Base-by-base conservation (phyloP, 208 protist species). In the Acanthamoeba healyi region DNA sequence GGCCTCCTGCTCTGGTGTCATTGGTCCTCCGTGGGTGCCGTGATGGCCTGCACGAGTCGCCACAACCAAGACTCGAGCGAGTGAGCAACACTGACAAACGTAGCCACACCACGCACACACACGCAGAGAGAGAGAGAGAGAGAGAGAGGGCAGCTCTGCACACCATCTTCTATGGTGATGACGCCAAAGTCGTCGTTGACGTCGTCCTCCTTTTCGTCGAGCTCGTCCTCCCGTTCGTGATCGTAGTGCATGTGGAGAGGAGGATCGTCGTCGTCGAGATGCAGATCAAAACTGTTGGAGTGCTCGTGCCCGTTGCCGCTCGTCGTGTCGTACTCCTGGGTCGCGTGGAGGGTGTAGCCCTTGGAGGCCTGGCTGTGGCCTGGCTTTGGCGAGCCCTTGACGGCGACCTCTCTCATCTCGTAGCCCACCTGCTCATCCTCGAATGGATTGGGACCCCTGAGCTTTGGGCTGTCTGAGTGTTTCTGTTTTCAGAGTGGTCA, bases 111-210 rank as follows among this genome's bases (percentile, higher is more conserved):
- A 58, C 22, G 19, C 9, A n/a, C n/a, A n/a, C 19, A 58, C 54
- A 58, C 6, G 54, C 54, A 58, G 6, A 26, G 22, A 1, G 26
- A 22, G 54, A 26, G 22, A 26, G 54, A 58, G 44, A 54, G 15
- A 54, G 49, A 54, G 15, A 0, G 49, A 54, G 49, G 49, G 9
- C 49, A 54, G 14, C 15, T 22, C 49, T 24, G 29, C 22, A n/a
- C n/a, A 67, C 61, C 61, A 0, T 67, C 61, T 36, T 67, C 61
- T 14, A 67, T 67, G 61, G 61, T 67, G 24, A 67, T 67, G 29
- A 67, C 61, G n/a, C 36, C 29, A 67, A 67, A 67, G n/a, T 67
- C 61, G 61, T 67, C 61, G 61, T 67, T 67, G 14, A 7, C 61
- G 22, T 67, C 61, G 0, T 67, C 61, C 17, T 67, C 61, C 29